Evolutionary conservation across 2,329 filamentous ascomycete genomes (phyloP).

Genomic region (Colletotrichum spinosum): DNA sequence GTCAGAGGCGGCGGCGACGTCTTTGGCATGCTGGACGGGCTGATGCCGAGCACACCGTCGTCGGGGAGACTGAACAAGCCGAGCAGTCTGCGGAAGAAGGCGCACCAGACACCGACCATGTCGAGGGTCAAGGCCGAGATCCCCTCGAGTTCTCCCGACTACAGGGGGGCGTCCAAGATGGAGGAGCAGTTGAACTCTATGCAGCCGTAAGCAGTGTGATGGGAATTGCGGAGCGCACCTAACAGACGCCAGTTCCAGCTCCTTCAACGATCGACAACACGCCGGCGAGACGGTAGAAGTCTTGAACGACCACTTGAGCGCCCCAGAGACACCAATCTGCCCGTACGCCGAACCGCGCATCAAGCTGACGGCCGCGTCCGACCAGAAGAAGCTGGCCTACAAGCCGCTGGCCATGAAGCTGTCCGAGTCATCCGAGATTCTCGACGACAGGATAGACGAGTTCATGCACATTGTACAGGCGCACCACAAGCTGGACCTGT

Average conservation of each 20-base stretch:
- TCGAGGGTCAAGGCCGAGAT: constrained; percentile 58
- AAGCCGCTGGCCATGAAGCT: constrained; percentile 95
- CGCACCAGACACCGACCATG: constrained; percentile 59
- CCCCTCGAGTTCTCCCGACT: constrained; percentile 57
- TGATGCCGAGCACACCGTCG: constrained; percentile 73
- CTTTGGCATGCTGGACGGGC: constrained; percentile 83
- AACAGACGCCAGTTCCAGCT: constrained; percentile 56
- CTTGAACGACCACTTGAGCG: constrained; percentile 79
- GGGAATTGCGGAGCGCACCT: too few relatives aligned
- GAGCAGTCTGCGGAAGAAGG: constrained; percentile 49
- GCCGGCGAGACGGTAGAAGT: constrained; percentile 86
- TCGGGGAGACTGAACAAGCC: constrained; percentile 43
- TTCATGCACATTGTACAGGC: constrained; percentile 81
- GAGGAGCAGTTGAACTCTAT: constrained; percentile 54
- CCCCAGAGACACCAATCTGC: constrained; percentile 76
- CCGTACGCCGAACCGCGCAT: constrained; percentile 82
- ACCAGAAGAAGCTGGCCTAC: constrained; percentile 91
- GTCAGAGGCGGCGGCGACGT: constrained; percentile 74
- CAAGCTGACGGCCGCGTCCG: constrained; percentile 86
- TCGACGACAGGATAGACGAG: constrained; percentile 95
- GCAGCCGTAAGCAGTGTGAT: constrained; percentile 48
- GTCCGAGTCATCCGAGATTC: constrained; percentile 89
- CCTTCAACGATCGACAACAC: constrained; percentile 82
- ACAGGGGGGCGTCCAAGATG: constrained; percentile 53
- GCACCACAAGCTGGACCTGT: constrained; percentile 80